phyloP scores from a whole-genome alignment of 345 rosid species.

The Salix caprea region DNA sequence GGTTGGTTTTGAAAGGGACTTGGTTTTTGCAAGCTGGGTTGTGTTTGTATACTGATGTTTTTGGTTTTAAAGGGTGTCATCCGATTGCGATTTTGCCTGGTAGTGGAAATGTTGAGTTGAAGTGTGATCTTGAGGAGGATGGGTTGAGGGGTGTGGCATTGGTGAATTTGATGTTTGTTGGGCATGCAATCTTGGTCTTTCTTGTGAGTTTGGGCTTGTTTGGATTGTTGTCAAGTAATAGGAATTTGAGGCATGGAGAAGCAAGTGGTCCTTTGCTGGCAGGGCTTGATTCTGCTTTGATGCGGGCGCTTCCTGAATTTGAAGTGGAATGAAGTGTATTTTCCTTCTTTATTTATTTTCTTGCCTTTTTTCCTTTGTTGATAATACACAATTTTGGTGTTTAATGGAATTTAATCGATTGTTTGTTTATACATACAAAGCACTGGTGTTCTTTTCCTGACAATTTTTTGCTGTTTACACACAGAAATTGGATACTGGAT shows the following conservation, averaged over 20 bases:
- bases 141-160: conserved; percentile 48
- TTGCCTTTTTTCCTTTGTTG: background rate
- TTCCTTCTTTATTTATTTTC: background rate
- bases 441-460: background rate
- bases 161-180: conserved; percentile 50
- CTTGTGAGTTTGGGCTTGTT: conserved; percentile 29
- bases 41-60: conserved; percentile 42
- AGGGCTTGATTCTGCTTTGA: conserved; percentile 23
- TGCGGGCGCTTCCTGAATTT: conserved; percentile 24
- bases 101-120: conserved; percentile 31
- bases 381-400: conserved; percentile 10
- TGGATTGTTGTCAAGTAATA: conserved; percentile 33
- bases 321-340: conserved; percentile 41
- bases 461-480: background rate
- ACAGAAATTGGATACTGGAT: background rate
- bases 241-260: conserved; percentile 34
- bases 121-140: conserved; percentile 54
- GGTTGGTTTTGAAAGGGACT: conserved; percentile 47
- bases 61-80: conserved; percentile 41
- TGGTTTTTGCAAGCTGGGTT: conserved; percentile 57
- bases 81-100: conserved; percentile 25
- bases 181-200: conserved; percentile 39
- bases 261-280: conserved; percentile 43
- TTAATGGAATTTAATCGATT: conserved; percentile 6
- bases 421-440: background rate